Evolutionary conservation across 2,329 filamentous ascomycete species (phyloP).

Genomic region (Curvularia hawaiiensis): DNA sequence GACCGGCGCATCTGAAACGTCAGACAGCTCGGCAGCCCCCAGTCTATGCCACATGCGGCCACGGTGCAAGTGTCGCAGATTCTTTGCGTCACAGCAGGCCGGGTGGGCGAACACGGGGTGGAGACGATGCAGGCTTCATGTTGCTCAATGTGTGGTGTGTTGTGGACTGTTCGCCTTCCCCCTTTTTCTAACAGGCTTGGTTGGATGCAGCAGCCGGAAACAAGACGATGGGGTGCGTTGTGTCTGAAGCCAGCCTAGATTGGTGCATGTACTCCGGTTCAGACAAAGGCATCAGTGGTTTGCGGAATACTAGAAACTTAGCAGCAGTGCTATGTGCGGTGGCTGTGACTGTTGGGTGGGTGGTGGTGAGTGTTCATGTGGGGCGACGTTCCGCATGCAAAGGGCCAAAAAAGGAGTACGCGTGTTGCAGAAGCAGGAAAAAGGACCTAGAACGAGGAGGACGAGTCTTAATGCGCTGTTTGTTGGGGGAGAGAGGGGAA

Average conservation of each 20-base stretch:
- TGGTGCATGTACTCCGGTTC: not conserved
- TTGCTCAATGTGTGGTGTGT: conserved; percentile 6
- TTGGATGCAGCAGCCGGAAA: not conserved
- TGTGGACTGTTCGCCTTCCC: not conserved
- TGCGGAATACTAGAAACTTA: not conserved
- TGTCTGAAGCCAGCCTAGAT: conserved; percentile 14
- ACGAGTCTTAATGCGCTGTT: not conserved
- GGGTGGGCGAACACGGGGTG: conserved; percentile 11
- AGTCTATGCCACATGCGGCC: conserved; percentile 14
- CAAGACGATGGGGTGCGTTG: conserved; percentile 1
- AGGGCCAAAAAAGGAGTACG: not conserved
- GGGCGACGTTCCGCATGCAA: not conserved
- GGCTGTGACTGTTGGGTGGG: not conserved
- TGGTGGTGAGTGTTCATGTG: not conserved
- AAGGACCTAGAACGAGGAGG: not conserved
- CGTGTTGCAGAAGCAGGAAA: conserved; percentile 3
- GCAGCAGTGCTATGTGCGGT: not conserved
- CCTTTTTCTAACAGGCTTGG: not conserved
- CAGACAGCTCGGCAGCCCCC: conserved; percentile 13
- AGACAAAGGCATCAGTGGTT: not conserved
- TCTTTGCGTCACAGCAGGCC: conserved; percentile 16
- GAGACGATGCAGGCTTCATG: conserved; percentile 26
- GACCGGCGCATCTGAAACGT: conserved; percentile 19
- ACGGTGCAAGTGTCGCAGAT: conserved; percentile 19
- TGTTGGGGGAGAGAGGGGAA: not conserved